Base-by-base conservation (phyloP, 2,329 filamentous ascomycete genomes). In the Monilinia aucupariae region DNA sequence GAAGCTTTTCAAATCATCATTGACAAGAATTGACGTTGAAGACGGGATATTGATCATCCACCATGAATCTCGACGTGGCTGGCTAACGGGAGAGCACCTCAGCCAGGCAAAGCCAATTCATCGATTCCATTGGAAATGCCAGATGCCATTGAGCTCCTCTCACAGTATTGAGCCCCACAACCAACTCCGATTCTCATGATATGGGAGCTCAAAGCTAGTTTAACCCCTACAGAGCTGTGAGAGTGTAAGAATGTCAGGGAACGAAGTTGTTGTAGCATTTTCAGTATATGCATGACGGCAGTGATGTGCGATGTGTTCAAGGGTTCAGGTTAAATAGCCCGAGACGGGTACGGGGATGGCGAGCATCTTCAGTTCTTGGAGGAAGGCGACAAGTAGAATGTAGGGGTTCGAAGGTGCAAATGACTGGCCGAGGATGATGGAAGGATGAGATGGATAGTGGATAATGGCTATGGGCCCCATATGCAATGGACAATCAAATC, bases 171-270 rank as follows among this genome's bases (percentile, higher is more conserved):
- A 51, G 69, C 62, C 61, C 67, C 69, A 69, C 64, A 43, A 63
- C 22, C 59, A 34, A 45, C n/a, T 47, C 61, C 41, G 49, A 61
- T 64, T 65, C 69, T 69, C 66, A 66, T 62, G 62, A 69, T 65
- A 66, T 49, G 64, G 61, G 62, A 62, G 68, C 69, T 68, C 64
- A 71, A 69, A 69, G 65, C 67, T 70, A 67, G 39, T 34, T 37
- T 43, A 66, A 71, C 67, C 71, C 71, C 69, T 71, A 71, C 68
- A 65, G 37, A 71, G 70, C 70, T 72, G 59, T 54, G 34, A 43
- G 49, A 68, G 67, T 72, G 59, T 53, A 47, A 43, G 50, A 27
- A 47, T 56, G 41, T 13, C 34, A 56, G 54, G 59, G 45, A 39
- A 50, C 45, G 27, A 27, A 59, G 32, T 30, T 34, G 64, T 63